These are phyloP conservation scores for Pittosporum tobira DNA, from an alignment of 129 eudicot genomes.

Conservation along the genomic window DNA sequence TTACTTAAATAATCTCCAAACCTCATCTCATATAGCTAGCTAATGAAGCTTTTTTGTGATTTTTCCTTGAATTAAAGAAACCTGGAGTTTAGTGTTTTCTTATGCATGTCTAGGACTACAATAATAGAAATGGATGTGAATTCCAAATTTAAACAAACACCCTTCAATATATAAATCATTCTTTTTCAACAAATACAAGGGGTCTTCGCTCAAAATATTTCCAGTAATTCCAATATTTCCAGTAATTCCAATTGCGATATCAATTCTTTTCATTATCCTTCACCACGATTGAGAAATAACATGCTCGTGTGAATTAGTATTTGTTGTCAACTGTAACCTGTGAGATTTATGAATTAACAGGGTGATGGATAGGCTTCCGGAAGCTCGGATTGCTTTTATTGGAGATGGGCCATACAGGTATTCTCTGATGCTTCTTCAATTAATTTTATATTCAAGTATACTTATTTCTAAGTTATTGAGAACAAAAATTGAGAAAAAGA, in stretches of 20 bases:
- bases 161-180: neutral
- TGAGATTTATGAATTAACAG: constrained; percentile 30
- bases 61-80: no score
- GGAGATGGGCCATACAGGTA: constrained; percentile 97
- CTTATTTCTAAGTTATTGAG: no score
- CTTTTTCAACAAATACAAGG: neutral
- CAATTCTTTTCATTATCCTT: neutral
- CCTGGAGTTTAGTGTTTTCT: neutral
- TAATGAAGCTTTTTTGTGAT: neutral
- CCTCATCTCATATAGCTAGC: neutral
- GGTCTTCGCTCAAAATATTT: no score
- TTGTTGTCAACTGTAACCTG: neutral
- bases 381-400: constrained; percentile 89
- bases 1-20: no score
- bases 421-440: neutral
- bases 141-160: neutral
- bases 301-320: neutral
- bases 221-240: no score
- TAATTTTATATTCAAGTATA: no score
- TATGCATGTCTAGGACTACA: neutral
- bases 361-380: constrained; percentile 88
- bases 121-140: no score
- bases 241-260: neutral
- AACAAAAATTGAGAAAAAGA: neutral
- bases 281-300: neutral